Evolutionary conservation across 805 yeast species (phyloP).

Genomic region (Candida michaelii): DNA sequence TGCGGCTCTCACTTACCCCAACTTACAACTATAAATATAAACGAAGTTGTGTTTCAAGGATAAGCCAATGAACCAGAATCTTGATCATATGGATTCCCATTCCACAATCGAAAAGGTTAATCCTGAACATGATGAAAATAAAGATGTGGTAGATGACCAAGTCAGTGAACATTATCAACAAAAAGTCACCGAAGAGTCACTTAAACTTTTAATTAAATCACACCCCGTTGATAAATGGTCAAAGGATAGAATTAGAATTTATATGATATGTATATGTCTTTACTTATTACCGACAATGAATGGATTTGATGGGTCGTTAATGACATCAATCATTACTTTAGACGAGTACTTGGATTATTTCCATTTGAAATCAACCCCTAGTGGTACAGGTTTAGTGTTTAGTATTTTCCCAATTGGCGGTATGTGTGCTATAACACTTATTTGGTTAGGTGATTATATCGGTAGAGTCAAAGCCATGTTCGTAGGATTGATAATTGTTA

Average conservation of each 20-base stretch:
- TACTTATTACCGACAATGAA: slow-evolving; percentile 42
- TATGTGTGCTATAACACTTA: slow-evolving; percentile 24
- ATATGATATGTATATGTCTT: slow-evolving; percentile 14
- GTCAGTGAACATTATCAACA: background rate
- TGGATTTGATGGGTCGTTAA: slow-evolving; percentile 46
- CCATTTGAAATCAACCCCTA: slow-evolving; percentile 24
- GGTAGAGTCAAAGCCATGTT: slow-evolving; percentile 37
- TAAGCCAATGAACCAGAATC: background rate
- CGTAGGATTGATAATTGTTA: slow-evolving; percentile 23
- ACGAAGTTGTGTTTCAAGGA: too few species aligned
- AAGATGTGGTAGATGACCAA: background rate
- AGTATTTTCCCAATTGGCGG: slow-evolving; percentile 30
- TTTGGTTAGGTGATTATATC: slow-evolving; percentile 27
- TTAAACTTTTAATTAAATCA: slow-evolving; percentile 9
- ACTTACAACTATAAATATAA: too few species aligned
- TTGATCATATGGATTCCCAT: background rate
- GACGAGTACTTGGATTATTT: slow-evolving; percentile 17
- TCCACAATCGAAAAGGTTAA: slow-evolving; percentile 3
- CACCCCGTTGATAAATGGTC: slow-evolving; percentile 16
- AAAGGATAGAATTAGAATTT: slow-evolving; percentile 11
- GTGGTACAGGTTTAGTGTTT: slow-evolving; percentile 38
- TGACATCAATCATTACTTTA: slow-evolving; percentile 23
- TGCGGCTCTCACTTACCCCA: too few species aligned
- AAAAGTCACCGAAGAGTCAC: slow-evolving; percentile 8
- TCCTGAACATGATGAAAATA: background rate